Evolutionary conservation across 2,329 filamentous ascomycete genomes (phyloP), one percentile per base, ranked within the genome.

Genomic region (Herpomyces periplanetae): DNA sequence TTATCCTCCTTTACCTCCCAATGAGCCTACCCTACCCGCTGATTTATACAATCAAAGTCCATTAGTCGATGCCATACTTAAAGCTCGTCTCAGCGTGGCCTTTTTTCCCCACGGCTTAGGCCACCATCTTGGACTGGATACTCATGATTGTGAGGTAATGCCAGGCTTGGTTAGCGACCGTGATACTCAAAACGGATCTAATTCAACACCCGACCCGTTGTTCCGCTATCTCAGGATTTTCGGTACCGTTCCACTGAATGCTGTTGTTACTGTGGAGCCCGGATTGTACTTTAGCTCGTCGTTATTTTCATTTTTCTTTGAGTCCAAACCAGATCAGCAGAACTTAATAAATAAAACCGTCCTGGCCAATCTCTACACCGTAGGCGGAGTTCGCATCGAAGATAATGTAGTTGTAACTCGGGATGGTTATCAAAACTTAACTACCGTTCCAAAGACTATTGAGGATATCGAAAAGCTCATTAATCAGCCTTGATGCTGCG

Each of bases 41-140:
- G n/a, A n/a, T n/a, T n/a, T n/a, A n/a, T n/a, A n/a, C n/a, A n/a
- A n/a, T n/a, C n/a, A n/a, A n/a, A n/a, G n/a, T n/a, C n/a, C n/a
- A n/a, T n/a, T n/a, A n/a, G 49, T 50, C 22, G 50, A 60, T 8
- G 69, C 69, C 28, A 64, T 88, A 10, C 51, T 84, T 24, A 49
- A 56, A 27, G 55, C 53, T 16, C 50, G 71, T 21, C 66, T 69
- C n/a, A 75, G 64, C 30, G 57, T 63, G 10, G 73, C 71, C 2
- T 88, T 88, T 43, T 66, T 87, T 32, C 73, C 73, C 1, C 73
- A 88, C 34, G 73, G 73, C 0, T 43, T 88, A 1, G 73, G 73
- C 0, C 73, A 88, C 38, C 75, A 85, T 34, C 44, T 88, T 5
- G 73, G 73, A 25, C 61, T 88, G 49, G 73, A 88, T 34, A 84